A percentile compares a stretch with the other conserved stretches of the same genome.
Evolutionary conservation across 176 grass and related monocot species (phyloP).

Genomic region (Eleusine coracana): DNA sequence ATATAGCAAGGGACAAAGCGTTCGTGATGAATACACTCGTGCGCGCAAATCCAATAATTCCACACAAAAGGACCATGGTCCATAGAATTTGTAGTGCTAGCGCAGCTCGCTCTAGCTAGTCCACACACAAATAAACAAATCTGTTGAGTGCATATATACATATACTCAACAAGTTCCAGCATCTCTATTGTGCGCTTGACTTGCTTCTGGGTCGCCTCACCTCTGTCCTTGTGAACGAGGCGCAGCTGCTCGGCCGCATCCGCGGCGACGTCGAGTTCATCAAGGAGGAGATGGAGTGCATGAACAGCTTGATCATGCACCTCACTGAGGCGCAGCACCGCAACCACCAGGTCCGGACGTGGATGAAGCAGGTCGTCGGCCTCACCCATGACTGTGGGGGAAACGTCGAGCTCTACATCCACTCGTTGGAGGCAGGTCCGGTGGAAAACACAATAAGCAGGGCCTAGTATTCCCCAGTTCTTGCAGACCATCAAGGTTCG

Average conservation of each 20-base stretch:
- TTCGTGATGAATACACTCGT: no score
- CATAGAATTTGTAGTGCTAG: no score
- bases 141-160: neutral
- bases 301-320: neutral
- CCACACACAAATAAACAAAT: no score
- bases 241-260: neutral
- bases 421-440: neutral
- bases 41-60: no score
- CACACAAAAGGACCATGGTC: no score
- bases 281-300: constrained; percentile 13
- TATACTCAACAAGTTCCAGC: neutral
- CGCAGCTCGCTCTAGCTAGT: no score
- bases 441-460: no score
- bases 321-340: neutral
- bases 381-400: constrained; percentile 2
- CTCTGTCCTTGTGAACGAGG: neutral
- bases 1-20: no score
- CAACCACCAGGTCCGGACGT: neutral
- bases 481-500: neutral
- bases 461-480: neutral
- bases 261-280: constrained; percentile 3
- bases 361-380: neutral
- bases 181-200: neutral
- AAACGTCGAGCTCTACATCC: constrained; percentile 7
- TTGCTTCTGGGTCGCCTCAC: neutral